Evolutionary conservation across 441 rosid species (phyloP), one percentile per base, ranked within the genome.

Genomic region (Biscutella laevigata): DNA sequence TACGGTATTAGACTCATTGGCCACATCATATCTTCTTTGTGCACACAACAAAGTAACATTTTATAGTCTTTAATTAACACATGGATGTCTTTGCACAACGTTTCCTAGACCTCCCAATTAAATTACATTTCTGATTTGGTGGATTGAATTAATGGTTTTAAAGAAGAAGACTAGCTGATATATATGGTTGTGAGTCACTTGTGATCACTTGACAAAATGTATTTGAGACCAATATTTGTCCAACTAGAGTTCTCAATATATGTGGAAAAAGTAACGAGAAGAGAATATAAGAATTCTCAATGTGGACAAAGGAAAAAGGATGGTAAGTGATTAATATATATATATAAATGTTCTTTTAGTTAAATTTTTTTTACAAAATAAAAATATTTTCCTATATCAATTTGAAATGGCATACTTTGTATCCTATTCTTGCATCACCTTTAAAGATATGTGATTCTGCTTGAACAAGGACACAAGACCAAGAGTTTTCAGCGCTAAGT

Each of bases 351-450:
- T 45, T 22, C 34, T 15, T 9, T 45, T 13, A 26, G 26, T 45
- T 27, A 15, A 4, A 11, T 42, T 26, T 27, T 15, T 13, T 44
- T 2, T 26, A 26, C 4, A 4, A 15, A 9, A 6, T 14, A 46
- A 28, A 7, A 17, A 19, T 39, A 24, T 42, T 4, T 4, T 32
- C 5, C 4, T 35, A 4, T 35, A 35, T 13, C 12, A 4, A 34
- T 13, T 0, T 13, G n/a, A n/a, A 19, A 4, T 27, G 38, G 26
- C 27, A 53, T 16, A 5, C 59, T 53, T 53, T 39, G 36, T 27
- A 53, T 53, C 47, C 8, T 53, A 38, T 39, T 53, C 26, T 39
- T 53, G 19, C 7, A 39, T 38, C 47, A 4, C 1, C 34, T 38
- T 38, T 27, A 16, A 53, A 39, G 37, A 25, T 53, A 11, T 53